Conservation (phyloP, 2,329 filamentous ascomycete genomes). For the Fusarium hostae region DNA sequence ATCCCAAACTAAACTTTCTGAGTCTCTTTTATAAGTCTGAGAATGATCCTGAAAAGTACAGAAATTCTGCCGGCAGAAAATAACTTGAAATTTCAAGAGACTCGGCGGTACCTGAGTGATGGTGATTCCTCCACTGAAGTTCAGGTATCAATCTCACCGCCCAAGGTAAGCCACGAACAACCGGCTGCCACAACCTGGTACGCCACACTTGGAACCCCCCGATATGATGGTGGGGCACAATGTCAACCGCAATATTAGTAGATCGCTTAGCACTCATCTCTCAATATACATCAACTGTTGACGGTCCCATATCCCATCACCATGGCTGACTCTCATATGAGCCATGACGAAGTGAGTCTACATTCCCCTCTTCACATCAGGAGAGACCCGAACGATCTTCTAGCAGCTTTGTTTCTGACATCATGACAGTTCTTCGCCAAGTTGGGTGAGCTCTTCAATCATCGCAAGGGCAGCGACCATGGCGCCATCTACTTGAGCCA, state of each 20-base stretch:
- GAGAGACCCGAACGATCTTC: neutral
- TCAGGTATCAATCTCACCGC: constrained; percentile 1
- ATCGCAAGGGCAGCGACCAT: constrained; percentile 74
- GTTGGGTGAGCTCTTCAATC: constrained; percentile 74
- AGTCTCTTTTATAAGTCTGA: neutral
- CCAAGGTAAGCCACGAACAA: neutral
- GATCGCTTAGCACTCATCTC: constrained; percentile 14
- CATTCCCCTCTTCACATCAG: no score
- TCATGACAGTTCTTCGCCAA: constrained; percentile 75
- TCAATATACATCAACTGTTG: constrained; percentile 14
- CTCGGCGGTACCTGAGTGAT: neutral
- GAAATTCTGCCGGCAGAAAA: constrained; percentile 17
- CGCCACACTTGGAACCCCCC: constrained; percentile 16
- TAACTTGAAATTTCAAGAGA: neutral
- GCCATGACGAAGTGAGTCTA: constrained; percentile 43
- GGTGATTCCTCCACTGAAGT: neutral
- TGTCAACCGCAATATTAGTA: constrained; percentile 27
- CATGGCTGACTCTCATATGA: constrained; percentile 41
- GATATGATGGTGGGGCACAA: constrained; percentile 41
- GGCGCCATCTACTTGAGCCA: constrained; percentile 80
- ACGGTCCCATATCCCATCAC: constrained; percentile 3
- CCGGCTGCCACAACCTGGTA: constrained; percentile 8
- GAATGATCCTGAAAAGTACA: neutral
- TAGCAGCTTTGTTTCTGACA: constrained; percentile 13
- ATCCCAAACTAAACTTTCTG: neutral